Conservation (phyloP, 2,329 filamentous ascomycete genomes). For the Diaporthe ilicicola region DNA sequence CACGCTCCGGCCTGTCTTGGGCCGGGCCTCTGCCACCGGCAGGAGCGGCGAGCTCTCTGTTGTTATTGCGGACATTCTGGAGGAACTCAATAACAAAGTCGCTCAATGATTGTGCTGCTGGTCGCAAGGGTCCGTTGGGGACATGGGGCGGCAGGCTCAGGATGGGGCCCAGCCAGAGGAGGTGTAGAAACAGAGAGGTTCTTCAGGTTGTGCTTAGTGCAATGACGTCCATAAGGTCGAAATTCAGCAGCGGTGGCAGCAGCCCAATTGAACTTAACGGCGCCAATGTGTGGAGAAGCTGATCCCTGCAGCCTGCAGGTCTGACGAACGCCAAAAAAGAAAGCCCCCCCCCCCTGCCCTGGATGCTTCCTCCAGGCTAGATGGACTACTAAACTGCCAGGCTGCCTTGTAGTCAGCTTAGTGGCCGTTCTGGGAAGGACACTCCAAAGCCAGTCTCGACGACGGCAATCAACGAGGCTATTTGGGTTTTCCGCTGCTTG, state of each 20-base stretch:
- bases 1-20: conserved; percentile 68
- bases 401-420: neutral
- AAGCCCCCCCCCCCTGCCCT: neutral
- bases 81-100: neutral
- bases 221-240: conserved; percentile 24
- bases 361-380: neutral
- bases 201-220: neutral
- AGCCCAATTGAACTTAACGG: conserved; percentile 13
- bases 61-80: conserved; percentile 26
- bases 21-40: conserved; percentile 43
- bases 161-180: conserved; percentile 10
- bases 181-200: neutral
- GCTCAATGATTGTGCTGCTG: conserved; percentile 16
- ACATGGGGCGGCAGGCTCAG: conserved; percentile 16
- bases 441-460: neutral
- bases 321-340: conserved; percentile 12
- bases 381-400: no score
- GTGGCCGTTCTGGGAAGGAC: neutral
- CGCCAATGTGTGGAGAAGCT: conserved; percentile 17
- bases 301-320: conserved; percentile 19
- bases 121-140: neutral
- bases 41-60: conserved; percentile 38
- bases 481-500: no score
- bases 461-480: neutral
- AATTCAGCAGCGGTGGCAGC: conserved; percentile 3